These are phyloP conservation scores for Penicillium argentinense DNA, from an alignment of 495 filamentous ascomycete genomes.

Conservation along the genomic window DNA sequence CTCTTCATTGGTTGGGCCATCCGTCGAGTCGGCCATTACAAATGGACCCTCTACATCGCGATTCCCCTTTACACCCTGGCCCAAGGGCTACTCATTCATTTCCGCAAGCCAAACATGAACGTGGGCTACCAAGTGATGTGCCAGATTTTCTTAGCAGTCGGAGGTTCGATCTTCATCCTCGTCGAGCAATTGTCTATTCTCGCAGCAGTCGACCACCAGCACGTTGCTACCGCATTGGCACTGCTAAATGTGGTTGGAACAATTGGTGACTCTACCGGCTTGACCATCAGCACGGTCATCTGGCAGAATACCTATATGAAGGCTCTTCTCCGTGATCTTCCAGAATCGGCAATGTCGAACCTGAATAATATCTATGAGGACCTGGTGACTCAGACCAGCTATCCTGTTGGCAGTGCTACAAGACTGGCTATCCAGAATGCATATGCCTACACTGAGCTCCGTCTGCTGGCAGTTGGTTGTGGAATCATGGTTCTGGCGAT, in stretches of 20 bases:
- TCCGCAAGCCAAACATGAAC: slow-evolving; percentile 55
- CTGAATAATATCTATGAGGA: slow-evolving; percentile 49
- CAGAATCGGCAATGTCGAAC: slow-evolving; percentile 36
- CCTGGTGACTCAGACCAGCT: slow-evolving; percentile 48
- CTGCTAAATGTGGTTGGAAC: slow-evolving; percentile 57
- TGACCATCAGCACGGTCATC: slow-evolving; percentile 57
- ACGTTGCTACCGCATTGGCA: slow-evolving; percentile 63
- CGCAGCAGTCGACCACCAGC: slow-evolving; percentile 59
- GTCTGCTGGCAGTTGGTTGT: slow-evolving; percentile 49
- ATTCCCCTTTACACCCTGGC: slow-evolving; percentile 56
- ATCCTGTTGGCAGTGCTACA: slow-evolving; percentile 44
- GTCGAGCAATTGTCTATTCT: slow-evolving; percentile 63
- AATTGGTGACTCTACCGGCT: slow-evolving; percentile 65
- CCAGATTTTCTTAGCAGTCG: slow-evolving; percentile 67
- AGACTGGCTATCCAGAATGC: slow-evolving; percentile 51
- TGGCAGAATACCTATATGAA: slow-evolving; percentile 59
- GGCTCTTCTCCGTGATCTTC: slow-evolving; percentile 53
- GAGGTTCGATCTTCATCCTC: slow-evolving; percentile 57
- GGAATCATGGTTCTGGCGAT: slow-evolving; percentile 45
- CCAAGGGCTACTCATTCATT: slow-evolving; percentile 57
- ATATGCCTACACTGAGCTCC: slow-evolving; percentile 53
- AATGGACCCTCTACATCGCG: slow-evolving; percentile 51
- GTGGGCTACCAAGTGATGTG: slow-evolving; percentile 67
- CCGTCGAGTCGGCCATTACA: slow-evolving; percentile 50
- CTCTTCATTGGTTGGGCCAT: slow-evolving; percentile 52